phyloP scores from a whole-genome alignment of 768 basidiomycete species.

The Pleurotus citrinopileatus region DNA sequence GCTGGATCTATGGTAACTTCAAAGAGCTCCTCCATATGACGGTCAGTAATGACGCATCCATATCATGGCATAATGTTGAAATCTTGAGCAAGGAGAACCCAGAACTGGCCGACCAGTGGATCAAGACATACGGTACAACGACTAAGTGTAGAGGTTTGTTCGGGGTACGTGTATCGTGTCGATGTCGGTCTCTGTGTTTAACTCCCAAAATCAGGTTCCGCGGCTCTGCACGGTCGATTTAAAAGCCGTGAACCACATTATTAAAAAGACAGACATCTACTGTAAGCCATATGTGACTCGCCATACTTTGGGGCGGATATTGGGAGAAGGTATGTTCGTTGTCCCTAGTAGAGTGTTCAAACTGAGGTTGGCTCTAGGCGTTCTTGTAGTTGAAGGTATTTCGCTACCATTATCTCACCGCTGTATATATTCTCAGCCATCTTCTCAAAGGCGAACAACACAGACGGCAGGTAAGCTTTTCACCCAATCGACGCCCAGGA shows the following conservation, averaged over 20 bases:
- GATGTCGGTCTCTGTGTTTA: too few species aligned
- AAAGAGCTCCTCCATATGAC: slow-evolving; percentile 32
- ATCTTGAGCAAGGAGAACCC: slow-evolving; percentile 34
- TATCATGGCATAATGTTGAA: too few species aligned
- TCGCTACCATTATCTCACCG: too few species aligned
- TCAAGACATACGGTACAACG: slow-evolving; percentile 42
- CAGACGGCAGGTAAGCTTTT: slow-evolving; percentile 16
- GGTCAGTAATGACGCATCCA: too few species aligned
- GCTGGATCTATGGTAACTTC: slow-evolving; percentile 3
- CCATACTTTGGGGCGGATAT: slow-evolving; percentile 23
- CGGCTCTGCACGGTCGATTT: slow-evolving; percentile 51
- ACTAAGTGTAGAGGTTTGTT: slow-evolving; percentile 42
- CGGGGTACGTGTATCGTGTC: slow-evolving; percentile 39
- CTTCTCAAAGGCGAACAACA: slow-evolving; percentile 15
- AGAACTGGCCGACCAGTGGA: slow-evolving; percentile 45
- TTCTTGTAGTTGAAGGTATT: slow-evolving; percentile 26
- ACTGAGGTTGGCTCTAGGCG: slow-evolving; percentile 20
- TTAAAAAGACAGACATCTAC: slow-evolving; percentile 39
- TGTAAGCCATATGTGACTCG: slow-evolving; percentile 35
- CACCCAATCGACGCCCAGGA: not conserved
- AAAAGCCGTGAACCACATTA: slow-evolving; percentile 47
- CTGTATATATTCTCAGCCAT: not conserved
- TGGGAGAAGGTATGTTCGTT: slow-evolving; percentile 20
- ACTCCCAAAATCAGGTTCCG: too few species aligned
- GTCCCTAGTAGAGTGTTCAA: not conserved